Evolutionary conservation across 1,284 basidiomycete species (phyloP).

Genomic region (Fomitopsis pinicola): DNA sequence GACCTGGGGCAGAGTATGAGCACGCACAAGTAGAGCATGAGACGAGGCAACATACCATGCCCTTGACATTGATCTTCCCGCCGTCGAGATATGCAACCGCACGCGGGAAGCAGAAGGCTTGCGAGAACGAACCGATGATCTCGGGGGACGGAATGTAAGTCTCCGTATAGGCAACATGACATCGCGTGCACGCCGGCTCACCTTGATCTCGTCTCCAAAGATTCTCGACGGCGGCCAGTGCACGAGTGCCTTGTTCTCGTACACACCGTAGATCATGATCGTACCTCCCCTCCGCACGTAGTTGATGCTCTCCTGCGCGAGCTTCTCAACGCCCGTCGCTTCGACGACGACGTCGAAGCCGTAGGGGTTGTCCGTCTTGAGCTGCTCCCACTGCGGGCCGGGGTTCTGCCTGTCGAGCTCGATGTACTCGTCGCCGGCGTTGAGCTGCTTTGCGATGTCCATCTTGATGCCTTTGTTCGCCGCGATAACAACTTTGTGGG

Average conservation of each 20-base stretch:
- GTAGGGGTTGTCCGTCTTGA: conserved; percentile 77
- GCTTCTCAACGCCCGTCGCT: conserved; percentile 78
- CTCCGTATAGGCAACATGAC: neutral
- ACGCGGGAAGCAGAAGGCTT: conserved; percentile 83
- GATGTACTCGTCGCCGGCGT: conserved; percentile 78
- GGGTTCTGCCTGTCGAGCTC: conserved; percentile 77
- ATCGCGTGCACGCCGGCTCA: conserved; percentile 25
- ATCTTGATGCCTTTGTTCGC: conserved; percentile 88
- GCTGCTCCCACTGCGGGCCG: conserved; percentile 72
- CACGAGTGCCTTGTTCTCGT: conserved; percentile 69
- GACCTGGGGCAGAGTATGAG: conserved; percentile 33
- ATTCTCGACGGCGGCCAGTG: conserved; percentile 85
- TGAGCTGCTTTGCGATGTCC: conserved; percentile 71
- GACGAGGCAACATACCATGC: conserved; percentile 52
- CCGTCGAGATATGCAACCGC: conserved; percentile 85
- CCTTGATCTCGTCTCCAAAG: conserved; percentile 81
- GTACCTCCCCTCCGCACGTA: conserved; percentile 80
- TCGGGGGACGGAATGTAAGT: conserved; percentile 23
- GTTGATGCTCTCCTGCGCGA: conserved; percentile 79
- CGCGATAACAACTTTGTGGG: conserved; percentile 69
- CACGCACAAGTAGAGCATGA: neutral
- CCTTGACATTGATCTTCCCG: conserved; percentile 78
- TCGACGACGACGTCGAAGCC: conserved; percentile 90
- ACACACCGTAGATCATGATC: conserved; percentile 74
- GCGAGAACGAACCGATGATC: conserved; percentile 86